Conservation (phyloP, 768 basidiomycete genomes). For the Panus rudis region DNA sequence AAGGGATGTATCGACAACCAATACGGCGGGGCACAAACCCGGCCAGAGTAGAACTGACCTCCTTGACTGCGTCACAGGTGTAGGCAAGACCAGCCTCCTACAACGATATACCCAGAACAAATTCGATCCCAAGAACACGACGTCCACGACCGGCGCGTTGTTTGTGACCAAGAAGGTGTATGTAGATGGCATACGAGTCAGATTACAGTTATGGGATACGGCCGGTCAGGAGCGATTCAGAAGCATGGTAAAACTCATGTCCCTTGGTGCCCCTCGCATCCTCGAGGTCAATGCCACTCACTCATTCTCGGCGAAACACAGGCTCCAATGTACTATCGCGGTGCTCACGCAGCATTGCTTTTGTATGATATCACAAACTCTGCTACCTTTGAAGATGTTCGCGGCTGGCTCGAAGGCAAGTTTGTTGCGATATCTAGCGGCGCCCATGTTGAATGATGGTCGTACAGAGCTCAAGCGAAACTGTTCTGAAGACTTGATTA, state of each 20-base stretch:
- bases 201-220: constrained; percentile 88
- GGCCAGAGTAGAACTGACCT: too few species aligned
- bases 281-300: constrained; percentile 10
- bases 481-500: constrained; percentile 80
- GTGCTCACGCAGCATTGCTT: constrained; percentile 88
- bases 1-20: too few species aligned
- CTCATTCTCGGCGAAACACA: too few species aligned
- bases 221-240: constrained; percentile 92
- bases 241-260: constrained; percentile 54
- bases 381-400: constrained; percentile 82
- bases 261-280: too few species aligned
- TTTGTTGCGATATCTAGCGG: background rate
- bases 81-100: constrained; percentile 89
- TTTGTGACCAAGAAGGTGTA: constrained; percentile 91
- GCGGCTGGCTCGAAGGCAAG: constrained; percentile 85
- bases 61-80: constrained; percentile 40
- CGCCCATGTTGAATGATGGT: background rate
- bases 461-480: constrained; percentile 81
- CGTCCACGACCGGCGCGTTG: constrained; percentile 88
- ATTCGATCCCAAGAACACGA: constrained; percentile 83
- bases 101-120: constrained; percentile 87
- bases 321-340: constrained; percentile 97
- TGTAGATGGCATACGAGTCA: constrained; percentile 79
- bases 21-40: too few species aligned
- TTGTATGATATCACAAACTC: constrained; percentile 94